Conservation (phyloP, 2,329 filamentous ascomycete genomes). For the Scedosporium minutisporum region DNA sequence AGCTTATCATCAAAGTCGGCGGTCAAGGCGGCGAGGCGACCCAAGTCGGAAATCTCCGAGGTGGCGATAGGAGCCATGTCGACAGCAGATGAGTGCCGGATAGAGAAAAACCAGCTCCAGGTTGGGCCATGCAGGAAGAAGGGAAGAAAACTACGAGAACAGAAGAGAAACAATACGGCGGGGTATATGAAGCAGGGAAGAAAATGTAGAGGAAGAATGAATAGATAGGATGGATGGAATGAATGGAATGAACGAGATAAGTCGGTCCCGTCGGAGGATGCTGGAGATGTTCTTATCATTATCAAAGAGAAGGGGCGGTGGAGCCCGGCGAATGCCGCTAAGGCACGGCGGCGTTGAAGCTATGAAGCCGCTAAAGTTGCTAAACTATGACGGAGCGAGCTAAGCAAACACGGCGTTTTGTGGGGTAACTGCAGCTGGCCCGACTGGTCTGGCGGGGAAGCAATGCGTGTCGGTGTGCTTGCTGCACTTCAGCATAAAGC, state of each 20-base stretch:
- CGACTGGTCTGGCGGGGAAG: too few species aligned
- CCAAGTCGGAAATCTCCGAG: constrained; percentile 2
- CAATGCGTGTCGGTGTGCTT: too few species aligned
- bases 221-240: background rate
- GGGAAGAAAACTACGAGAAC: background rate
- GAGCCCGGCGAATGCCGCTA: constrained; percentile 6
- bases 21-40: constrained; percentile 40
- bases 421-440: too few species aligned
- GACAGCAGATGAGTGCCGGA: background rate
- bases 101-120: background rate
- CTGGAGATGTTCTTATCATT: background rate
- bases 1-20: constrained; percentile 77
- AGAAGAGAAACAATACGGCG: background rate
- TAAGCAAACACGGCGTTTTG: too few species aligned
- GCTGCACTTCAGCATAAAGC: too few species aligned
- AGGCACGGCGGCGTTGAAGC: background rate
- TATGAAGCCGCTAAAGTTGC: background rate
- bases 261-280: background rate
- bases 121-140: background rate
- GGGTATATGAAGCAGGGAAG: background rate
- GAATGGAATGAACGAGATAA: background rate
- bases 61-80: constrained; percentile 5
- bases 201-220: background rate
- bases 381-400: too few species aligned
- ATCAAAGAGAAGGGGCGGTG: background rate